Conservation (phyloP, 2,329 filamentous ascomycete genomes). For the Talaromyces amestolkiae region DNA sequence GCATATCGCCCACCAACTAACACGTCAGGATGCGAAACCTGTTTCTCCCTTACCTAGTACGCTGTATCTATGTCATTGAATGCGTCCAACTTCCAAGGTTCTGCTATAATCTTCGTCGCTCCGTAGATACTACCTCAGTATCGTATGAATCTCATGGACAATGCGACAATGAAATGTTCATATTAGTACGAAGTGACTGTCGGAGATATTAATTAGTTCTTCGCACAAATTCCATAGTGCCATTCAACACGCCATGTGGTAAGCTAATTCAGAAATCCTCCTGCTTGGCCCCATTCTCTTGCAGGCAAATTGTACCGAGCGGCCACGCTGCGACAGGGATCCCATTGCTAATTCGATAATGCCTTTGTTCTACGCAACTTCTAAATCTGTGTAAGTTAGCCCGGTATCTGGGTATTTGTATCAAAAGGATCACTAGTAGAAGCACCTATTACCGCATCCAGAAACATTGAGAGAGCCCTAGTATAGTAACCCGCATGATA, state of each 20-base stretch:
- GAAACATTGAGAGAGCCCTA: background rate
- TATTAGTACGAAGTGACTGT: background rate
- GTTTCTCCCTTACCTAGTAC: background rate
- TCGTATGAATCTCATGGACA: background rate
- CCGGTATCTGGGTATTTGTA: background rate
- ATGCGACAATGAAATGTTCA: background rate
- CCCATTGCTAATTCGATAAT: background rate
- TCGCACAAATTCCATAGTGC: background rate
- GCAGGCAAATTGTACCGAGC: slow-evolving; percentile 5
- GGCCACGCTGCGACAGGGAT: slow-evolving; percentile 19
- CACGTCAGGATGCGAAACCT: background rate
- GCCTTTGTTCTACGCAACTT: background rate
- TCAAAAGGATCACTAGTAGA: background rate
- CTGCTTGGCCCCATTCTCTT: background rate
- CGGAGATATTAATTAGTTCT: background rate
- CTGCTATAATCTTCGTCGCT: background rate
- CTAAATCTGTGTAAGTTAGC: background rate
- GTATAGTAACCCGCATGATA: background rate
- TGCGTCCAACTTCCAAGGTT: background rate
- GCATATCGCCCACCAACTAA: background rate
- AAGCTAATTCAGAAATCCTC: background rate
- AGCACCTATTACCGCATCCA: background rate
- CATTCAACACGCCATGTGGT: background rate
- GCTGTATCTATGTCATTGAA: background rate
- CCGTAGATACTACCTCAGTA: background rate